These are phyloP conservation scores for Rhododendron williamsianum DNA, from an alignment of 148 eudicot species.

Conservation along the genomic window DNA sequence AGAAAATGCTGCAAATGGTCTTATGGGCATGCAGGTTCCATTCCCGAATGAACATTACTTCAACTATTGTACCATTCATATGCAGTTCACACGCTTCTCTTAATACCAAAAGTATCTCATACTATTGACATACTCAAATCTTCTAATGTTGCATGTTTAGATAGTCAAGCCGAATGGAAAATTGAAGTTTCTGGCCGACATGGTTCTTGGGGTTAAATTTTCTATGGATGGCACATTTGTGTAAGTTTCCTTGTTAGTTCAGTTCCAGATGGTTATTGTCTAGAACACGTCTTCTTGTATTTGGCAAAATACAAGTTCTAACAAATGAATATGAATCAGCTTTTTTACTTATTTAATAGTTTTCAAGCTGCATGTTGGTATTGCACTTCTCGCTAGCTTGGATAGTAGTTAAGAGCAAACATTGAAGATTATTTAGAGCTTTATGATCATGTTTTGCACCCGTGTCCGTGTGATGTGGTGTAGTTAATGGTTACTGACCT, in stretches of 20 bases:
- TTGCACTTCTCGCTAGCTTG: background rate
- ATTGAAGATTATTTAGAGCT: background rate
- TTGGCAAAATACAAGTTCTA: background rate
- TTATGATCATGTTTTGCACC: background rate
- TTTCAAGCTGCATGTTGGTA: background rate
- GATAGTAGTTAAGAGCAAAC: background rate
- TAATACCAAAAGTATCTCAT: background rate
- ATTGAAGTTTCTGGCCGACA: constrained; percentile 73
- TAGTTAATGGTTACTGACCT: background rate
- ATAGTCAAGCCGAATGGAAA: constrained; percentile 61
- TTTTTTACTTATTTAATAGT: background rate
- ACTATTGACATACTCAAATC: background rate
- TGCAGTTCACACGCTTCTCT: background rate
- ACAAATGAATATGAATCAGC: background rate
- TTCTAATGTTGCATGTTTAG: constrained; percentile 30
- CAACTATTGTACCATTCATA: background rate
- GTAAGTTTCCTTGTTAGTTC: constrained; percentile 35
- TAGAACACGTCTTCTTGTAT: background rate
- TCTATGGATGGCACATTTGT: constrained; percentile 75
- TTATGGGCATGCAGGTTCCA: constrained; percentile 88
- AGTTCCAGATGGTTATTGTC: background rate
- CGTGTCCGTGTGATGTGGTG: background rate
- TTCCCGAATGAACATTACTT: constrained; percentile 3
- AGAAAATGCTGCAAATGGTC: constrained; percentile 97
- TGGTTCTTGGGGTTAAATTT: constrained; percentile 72